Evolutionary conservation across 129 eudicot genomes (phyloP), one percentile per base, ranked within the genome.

Genomic region (Flaveria sonorensis): DNA sequence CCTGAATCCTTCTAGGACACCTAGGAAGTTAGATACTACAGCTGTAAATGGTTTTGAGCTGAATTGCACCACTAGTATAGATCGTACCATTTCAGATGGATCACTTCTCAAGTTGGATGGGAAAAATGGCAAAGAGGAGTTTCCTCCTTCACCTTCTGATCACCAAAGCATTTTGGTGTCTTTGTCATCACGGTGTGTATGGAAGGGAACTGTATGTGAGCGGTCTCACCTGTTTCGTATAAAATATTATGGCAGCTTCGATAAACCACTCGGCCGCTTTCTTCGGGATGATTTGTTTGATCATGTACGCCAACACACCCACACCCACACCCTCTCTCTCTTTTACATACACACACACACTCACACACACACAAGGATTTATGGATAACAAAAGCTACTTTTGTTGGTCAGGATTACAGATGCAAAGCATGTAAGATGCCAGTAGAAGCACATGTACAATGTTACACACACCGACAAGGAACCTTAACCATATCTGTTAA

Each of bases 181-280:
- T 26, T 86, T 91, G 61, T 95, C 97, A 43, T 91, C 99, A 2
- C 87, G 99, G 20, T 95, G 99, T 79, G 96, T 91, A 71, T 95
- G 97, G 97, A 95, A 95, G 85, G 99, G 99, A 43, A 95, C 97
- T 68, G 97, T 95, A 3, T 95, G 99, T 88, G 99, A 95, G 77
- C 82, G 97, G 76, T 87, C 97, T 63, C 99, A 88, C 78, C 94
- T 95, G 12, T 95, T 91, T 64, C 92, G 99, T 61, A 95, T 95
- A 39, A 95, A 95, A 71, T 95, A 95, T 78, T 95, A 95, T 75
- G 96, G 99, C 7, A 89, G 73, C 85, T 91, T 78, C 42, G 99
- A 95, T 78, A 95, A 91, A 87, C 99, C 99, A 55, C 82, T 95
- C 73, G 99, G 99, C 23, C 92, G 99, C 55, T 95, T 87, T 85